Percentiles rank a stretch among this genome's conserved stretches.
Conservation (phyloP, 169 alveolate species). For the Amoebophrya sp. region DNA sequence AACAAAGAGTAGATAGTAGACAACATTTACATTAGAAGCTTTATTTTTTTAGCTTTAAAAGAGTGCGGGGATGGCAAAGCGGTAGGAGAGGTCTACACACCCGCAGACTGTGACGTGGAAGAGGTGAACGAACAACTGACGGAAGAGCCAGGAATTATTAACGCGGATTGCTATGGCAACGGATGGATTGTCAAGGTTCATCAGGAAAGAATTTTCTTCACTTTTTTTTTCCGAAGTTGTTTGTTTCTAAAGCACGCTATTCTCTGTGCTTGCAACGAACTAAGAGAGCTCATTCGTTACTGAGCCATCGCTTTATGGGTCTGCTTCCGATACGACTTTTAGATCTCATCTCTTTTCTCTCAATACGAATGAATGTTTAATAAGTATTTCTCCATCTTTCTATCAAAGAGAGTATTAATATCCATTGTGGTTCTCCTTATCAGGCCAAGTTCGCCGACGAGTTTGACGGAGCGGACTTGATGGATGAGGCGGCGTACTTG, state of each 20-base stretch:
- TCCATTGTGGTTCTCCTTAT: too few species aligned
- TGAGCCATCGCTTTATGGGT: too few species aligned
- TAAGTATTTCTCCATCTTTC: background rate
- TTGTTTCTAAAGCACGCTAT: too few species aligned
- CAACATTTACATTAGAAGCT: too few species aligned
- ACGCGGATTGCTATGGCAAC: background rate
- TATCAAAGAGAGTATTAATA: too few species aligned
- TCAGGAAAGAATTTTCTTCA: background rate
- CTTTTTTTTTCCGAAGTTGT: too few species aligned
- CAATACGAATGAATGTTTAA: background rate
- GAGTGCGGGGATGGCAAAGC: slow-evolving; percentile 24
- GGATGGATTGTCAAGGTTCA: background rate
- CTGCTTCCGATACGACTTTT: too few species aligned
- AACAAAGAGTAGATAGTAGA: too few species aligned
- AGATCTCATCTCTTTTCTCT: too few species aligned
- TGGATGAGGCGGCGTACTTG: background rate
- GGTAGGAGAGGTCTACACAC: slow-evolving; percentile 8
- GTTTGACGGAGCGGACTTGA: background rate
- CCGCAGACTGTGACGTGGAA: background rate
- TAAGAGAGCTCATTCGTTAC: too few species aligned
- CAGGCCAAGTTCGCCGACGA: background rate
- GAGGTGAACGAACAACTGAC: background rate
- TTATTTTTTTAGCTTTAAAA: too few species aligned
- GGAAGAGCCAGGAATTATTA: background rate
- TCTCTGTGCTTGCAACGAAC: too few species aligned